Evolutionary conservation across 2,329 filamentous ascomycete genomes (phyloP), one percentile per base, ranked within the genome.

Genomic region (Diaporthe citriasiana): DNA sequence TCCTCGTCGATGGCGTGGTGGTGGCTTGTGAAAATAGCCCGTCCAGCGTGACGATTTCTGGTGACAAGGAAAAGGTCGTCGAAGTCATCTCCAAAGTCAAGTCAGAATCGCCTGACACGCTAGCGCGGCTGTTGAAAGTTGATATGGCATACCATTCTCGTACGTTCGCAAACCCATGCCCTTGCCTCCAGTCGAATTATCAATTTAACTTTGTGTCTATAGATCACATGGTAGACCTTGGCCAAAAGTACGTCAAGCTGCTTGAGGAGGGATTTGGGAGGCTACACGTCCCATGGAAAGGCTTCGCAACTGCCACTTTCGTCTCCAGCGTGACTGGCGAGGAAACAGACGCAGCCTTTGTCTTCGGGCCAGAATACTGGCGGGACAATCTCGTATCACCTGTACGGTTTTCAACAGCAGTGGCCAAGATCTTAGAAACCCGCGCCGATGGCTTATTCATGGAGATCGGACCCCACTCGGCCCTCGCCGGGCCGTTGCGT

Each of bases 391-490:
- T 59, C 6, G 6, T 40, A 5, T 27, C n/a, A 3, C 56, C 56
- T 9, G 56, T 59, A 3, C 27, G 56, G 7, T 59, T 59, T 10
- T 25, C 22, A 9, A 27, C 68, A 5, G 68, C 68, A 10, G 57
- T 63, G 38, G 15, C 15, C 25, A 30, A 30, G 3, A 13, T 63
- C 10, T 45, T 65, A n/a, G 19, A 70, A 19, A 27, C 55, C 27
- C 33, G 38, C 5, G 19, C 51, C 22, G n/a, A 42, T 15, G n/a
- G n/a, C 0, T 12, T 63, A 8, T 70, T 75, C 25, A 13, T 75
- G 4, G 75, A 76, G 57, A 68, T 76, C 25, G 75, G 75, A 4
- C 75, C 75, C 12, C 74, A 75, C 55, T 70, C 71, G 1, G 50
- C 68, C 17, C 59, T 76, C 30, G 59, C 68, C 35, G 74, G 71